Evolutionary conservation across 805 yeast genomes (phyloP).

Genomic region (Candida rishiriensis): DNA sequence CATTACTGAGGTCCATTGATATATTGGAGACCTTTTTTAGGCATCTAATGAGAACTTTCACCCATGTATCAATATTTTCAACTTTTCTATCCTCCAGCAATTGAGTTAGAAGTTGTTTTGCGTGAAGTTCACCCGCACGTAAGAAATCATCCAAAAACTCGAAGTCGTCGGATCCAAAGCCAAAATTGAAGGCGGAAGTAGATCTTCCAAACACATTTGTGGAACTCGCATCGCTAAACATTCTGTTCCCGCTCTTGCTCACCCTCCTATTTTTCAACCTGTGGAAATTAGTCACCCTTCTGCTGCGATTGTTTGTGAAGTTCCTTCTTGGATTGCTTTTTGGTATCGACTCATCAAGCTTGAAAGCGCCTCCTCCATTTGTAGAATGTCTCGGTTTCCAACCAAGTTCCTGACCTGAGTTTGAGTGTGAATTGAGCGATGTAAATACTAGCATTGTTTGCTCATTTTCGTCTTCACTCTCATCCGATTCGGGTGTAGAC

Average conservation of each 20-base stretch:
- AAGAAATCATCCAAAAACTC: slow-evolving; percentile 31
- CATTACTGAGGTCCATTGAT: slow-evolving; percentile 53
- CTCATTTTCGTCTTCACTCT: slow-evolving; percentile 28
- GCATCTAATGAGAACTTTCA: slow-evolving; percentile 41
- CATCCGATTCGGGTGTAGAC: slow-evolving; percentile 13
- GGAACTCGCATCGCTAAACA: slow-evolving; percentile 12
- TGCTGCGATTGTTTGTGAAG: slow-evolving; percentile 15
- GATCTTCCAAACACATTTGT: slow-evolving; percentile 8
- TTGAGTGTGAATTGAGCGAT: slow-evolving; percentile 32
- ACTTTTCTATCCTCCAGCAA: slow-evolving; percentile 59
- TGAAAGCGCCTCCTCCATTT: slow-evolving; percentile 9
- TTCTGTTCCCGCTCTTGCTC: slow-evolving; percentile 37
- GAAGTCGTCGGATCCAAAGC: slow-evolving; percentile 23
- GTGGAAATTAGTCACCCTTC: slow-evolving; percentile 20
- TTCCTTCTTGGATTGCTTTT: slow-evolving; percentile 10
- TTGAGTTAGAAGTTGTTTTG: slow-evolving; percentile 52
- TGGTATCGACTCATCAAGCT: slow-evolving; percentile 12
- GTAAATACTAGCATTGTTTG: slow-evolving; percentile 26
- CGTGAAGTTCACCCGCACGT: slow-evolving; percentile 37
- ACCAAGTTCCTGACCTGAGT: slow-evolving; percentile 29
- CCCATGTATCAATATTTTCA: slow-evolving; percentile 55
- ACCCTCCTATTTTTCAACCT: slow-evolving; percentile 43
- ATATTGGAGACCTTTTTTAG: slow-evolving; percentile 54
- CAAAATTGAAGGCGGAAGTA: slow-evolving; percentile 12
- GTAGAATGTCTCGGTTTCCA: slow-evolving; percentile 22